Base-by-base conservation (phyloP, 345 rosid species). In the Crucihimalaya himalaica region DNA sequence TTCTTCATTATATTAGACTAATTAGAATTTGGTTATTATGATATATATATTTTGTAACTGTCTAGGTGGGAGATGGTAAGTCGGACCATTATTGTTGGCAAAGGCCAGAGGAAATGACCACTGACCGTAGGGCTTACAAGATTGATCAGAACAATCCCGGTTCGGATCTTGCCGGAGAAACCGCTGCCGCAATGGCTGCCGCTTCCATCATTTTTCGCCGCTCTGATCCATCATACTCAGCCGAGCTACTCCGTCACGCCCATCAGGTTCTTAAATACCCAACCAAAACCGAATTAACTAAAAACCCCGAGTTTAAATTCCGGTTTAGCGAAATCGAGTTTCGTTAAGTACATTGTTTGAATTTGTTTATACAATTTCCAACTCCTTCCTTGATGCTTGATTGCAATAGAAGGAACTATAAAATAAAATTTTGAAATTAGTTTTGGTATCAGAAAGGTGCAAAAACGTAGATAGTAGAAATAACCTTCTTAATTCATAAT, bases 101-200 rank as follows among this genome's bases (percentile, higher is more conserved):
- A 88, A 83, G 97, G 47, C 98, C 98, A 23, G 98, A 94, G 83
- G 98, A 94, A 48, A 94, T 94, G 98, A 91, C 97, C 37, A 94
- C 98, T 18, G 91, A 87, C 70, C 86, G 98, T 34, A 68, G 39
- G 11, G 96, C 97, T 45, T 91, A 91, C 73, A 83, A 74, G 80
- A 74, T 94, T 51, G 95, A 91, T 80, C 81, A 80, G 21, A 89
- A 86, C 12, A 94, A 91, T 72, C 97, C 98, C 0, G 98, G 98
- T 46, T 94, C 98, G 12, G 98, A 94, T 77, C 94, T 93, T 9
- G 93, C 98, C 37, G 97, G 94, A 4, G 98, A 93, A 81, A 91
- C 97, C 1, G 91, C 98, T 4, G 98, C 98, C 12, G 96, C 98
- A 8, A 86, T 93, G 98, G 98, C 98, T 2, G 97, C 98, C 1